Percentiles rank a stretch among this genome's conserved stretches.
Conservation (phyloP, 192 early-diverging fungal species). For the Entomortierella lignicola region DNA sequence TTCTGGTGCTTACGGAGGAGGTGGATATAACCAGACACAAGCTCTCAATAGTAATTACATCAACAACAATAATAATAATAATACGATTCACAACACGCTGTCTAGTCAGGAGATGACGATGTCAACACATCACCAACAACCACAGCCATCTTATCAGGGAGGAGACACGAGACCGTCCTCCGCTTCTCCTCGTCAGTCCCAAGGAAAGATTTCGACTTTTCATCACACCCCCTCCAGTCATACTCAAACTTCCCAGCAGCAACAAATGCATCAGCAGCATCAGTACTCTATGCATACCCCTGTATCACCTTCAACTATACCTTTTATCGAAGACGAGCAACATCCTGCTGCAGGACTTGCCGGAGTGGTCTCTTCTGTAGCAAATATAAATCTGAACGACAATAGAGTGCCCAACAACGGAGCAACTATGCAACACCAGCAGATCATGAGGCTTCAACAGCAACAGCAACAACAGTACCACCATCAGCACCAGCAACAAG, state of each 20-base stretch:
- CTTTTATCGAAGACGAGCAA: constrained; percentile 21
- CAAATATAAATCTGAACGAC: constrained; percentile 4
- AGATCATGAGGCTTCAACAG: constrained; percentile 14
- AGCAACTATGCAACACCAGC: constrained; percentile 14
- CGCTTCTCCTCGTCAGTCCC: constrained; percentile 18
- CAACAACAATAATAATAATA: constrained; percentile 6
- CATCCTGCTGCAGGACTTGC: background rate
- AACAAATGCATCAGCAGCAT: constrained; percentile 12
- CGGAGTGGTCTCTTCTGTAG: constrained; percentile 13
- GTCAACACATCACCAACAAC: constrained; percentile 18
- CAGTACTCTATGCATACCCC: constrained; percentile 8
- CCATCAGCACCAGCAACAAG: background rate
- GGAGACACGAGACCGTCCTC: constrained; percentile 19
- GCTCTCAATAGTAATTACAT: background rate
- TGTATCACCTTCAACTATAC: constrained; percentile 14
- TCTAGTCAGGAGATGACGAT: constrained; percentile 28
- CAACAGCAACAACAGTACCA: constrained; percentile 6
- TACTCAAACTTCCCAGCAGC: background rate
- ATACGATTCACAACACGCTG: constrained; percentile 1
- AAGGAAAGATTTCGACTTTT: constrained; percentile 16
- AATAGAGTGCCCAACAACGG: background rate
- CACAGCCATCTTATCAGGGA: constrained; percentile 13
- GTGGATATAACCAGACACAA: background rate
- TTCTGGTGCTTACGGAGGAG: background rate
- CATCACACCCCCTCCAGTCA: background rate